phyloP scores from a whole-genome alignment of 805 yeast species.

The Yarrowia sp. region DNA sequence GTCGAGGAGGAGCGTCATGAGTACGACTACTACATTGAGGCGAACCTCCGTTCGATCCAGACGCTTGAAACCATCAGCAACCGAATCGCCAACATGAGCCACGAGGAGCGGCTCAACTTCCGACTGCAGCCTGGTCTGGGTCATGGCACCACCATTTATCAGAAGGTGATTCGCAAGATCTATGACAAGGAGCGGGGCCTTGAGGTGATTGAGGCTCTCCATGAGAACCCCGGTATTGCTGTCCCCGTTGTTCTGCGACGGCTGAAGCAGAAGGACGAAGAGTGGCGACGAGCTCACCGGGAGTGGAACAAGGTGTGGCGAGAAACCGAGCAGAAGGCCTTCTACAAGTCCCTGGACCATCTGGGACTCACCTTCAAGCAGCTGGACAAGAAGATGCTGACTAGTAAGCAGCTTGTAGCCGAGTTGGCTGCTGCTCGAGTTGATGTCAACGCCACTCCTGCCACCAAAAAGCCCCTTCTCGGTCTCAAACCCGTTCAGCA shows the following conservation, averaged over 20 bases:
- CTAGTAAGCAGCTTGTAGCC: conserved; percentile 84
- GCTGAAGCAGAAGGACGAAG: conserved; percentile 95
- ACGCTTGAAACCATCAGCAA: conserved; percentile 92
- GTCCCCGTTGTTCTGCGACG: conserved; percentile 90
- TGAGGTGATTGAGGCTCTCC: conserved; percentile 93
- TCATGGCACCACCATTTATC: conserved; percentile 89
- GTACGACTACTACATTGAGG: conserved; percentile 93
- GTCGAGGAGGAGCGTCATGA: conserved; percentile 98
- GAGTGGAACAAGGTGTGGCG: conserved; percentile 99
- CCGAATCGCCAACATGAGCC: conserved; percentile 86
- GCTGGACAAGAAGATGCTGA: conserved; percentile 86
- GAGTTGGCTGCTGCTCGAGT: conserved; percentile 90
- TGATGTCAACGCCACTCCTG: conserved; percentile 53
- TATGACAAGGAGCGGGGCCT: conserved; percentile 94
- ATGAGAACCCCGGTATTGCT: conserved; percentile 91
- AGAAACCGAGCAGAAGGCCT: conserved; percentile 93
- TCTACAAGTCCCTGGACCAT: conserved; percentile 90
- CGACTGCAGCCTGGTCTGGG: conserved; percentile 92
- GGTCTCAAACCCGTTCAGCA: conserved; percentile 84
- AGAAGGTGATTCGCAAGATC: conserved; percentile 85
- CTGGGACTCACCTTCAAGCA: conserved; percentile 94
- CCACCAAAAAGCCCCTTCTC: conserved; percentile 80
- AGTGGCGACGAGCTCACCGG: conserved; percentile 96
- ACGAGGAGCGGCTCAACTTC: conserved; percentile 81
- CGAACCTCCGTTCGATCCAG: conserved; percentile 91